Conservation (phyloP, 371 early-diverging fungal species). For the Saksenaea vasiformis region DNA sequence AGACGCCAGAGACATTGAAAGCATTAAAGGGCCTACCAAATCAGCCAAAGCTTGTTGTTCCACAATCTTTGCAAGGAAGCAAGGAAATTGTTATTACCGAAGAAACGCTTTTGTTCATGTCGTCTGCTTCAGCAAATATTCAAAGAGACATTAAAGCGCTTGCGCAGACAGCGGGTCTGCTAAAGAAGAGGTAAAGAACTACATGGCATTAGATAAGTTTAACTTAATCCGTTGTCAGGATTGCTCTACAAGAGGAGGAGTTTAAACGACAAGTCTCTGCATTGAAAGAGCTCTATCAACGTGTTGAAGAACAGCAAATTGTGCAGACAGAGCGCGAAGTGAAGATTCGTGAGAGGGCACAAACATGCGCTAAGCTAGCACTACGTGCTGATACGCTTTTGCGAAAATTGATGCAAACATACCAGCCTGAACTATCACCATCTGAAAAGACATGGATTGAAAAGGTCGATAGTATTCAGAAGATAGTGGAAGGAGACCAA, state of each 20-base stretch:
- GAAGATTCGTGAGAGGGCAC: slow-evolving; percentile 13
- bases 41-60: slow-evolving; percentile 36
- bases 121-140: slow-evolving; percentile 26
- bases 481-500: slow-evolving; percentile 16
- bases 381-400: slow-evolving; percentile 23
- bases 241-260: slow-evolving; percentile 15
- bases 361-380: slow-evolving; percentile 16
- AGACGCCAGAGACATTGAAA: slow-evolving; percentile 24
- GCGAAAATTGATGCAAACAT: slow-evolving; percentile 10
- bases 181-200: slow-evolving; percentile 13
- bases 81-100: slow-evolving; percentile 46
- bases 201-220: background rate
- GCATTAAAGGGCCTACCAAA: slow-evolving; percentile 17
- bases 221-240: background rate
- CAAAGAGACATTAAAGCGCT: slow-evolving; percentile 22
- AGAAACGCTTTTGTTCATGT: slow-evolving; percentile 40
- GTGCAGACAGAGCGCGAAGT: slow-evolving; percentile 4
- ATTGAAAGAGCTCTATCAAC: slow-evolving; percentile 5
- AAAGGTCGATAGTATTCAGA: slow-evolving; percentile 17
- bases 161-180: background rate
- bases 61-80: slow-evolving; percentile 28
- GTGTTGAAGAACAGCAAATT: background rate
- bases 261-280: slow-evolving; percentile 14
- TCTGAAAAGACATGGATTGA: slow-evolving; percentile 29
- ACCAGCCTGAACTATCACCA: slow-evolving; percentile 15